A percentile compares a stretch with the other conserved stretches of the same genome.
These are phyloP conservation scores for Clausena lansium DNA, from an alignment of 345 rosid species.

Conservation along the genomic window DNA sequence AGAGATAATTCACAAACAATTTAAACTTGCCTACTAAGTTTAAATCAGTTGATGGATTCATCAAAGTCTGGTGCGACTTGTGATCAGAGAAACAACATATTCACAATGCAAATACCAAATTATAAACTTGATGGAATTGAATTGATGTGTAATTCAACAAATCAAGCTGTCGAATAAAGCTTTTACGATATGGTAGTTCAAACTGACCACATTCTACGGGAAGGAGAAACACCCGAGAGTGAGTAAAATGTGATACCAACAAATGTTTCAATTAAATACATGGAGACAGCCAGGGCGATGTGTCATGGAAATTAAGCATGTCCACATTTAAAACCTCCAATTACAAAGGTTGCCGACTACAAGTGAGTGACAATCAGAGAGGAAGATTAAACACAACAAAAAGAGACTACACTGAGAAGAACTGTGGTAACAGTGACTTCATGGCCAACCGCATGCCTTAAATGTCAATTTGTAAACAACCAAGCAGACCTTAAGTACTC, in stretches of 20 bases:
- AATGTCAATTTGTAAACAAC: background rate
- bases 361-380: conserved; percentile 1
- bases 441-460: conserved; percentile 9
- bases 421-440: conserved; percentile 13
- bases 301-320: conserved; percentile 4
- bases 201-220: background rate
- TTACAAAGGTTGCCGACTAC: background rate
- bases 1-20: background rate
- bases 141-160: background rate
- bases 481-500: background rate
- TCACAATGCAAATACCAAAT: background rate
- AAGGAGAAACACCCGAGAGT: background rate
- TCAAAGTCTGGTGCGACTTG: background rate
- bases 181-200: background rate
- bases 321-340: background rate
- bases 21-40: background rate
- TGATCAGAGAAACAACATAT: background rate
- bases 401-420: conserved; percentile 7
- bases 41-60: background rate
- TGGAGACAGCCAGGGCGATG: background rate
- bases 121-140: background rate
- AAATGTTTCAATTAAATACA: conserved; percentile 10
- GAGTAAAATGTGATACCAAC: background rate
- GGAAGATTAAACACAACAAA: conserved; percentile 7
- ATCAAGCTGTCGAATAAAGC: background rate